phyloP scores from a whole-genome alignment of 2,329 filamentous ascomycete genomes.

The Neofusicoccum umdonicola region DNA sequence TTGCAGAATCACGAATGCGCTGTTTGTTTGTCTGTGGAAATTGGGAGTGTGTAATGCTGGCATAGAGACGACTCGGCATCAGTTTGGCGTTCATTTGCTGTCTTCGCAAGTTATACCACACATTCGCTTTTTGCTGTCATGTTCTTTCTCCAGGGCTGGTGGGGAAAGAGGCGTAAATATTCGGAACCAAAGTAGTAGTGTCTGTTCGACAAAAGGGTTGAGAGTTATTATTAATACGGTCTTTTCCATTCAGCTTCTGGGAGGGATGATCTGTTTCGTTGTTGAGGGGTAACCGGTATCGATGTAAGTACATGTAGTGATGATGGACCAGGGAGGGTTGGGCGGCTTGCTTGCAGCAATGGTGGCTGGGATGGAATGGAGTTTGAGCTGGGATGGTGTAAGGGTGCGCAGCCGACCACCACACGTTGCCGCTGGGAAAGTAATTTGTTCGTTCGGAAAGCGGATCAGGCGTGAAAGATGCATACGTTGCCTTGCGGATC shows the following conservation, averaged over 20 bases:
- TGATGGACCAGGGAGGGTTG: background rate
- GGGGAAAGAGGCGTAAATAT: background rate
- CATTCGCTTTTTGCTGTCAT: background rate
- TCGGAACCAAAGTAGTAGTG: background rate
- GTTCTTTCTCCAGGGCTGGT: background rate
- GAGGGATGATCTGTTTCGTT: background rate
- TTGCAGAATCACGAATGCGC: background rate
- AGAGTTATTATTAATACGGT: background rate
- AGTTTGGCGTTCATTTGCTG: conserved; percentile 1
- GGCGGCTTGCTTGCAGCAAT: background rate
- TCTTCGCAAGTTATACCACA: background rate
- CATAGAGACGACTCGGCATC: conserved; percentile 12
- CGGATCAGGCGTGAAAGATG: background rate
- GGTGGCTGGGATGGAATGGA: conserved; percentile 2
- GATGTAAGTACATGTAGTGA: background rate
- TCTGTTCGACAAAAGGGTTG: background rate
- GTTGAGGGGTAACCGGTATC: background rate
- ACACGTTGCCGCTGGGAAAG: background rate
- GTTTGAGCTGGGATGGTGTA: background rate
- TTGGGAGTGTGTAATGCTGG: background rate
- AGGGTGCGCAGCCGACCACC: background rate
- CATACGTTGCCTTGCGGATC: background rate
- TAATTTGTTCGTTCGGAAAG: too few species aligned
- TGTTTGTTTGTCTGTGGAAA: background rate
- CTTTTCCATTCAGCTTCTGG: background rate